Evolutionary conservation across 2,329 filamentous ascomycete genomes (phyloP), one percentile per base, ranked within the genome.

Genomic region (Remersonia thermophila): DNA sequence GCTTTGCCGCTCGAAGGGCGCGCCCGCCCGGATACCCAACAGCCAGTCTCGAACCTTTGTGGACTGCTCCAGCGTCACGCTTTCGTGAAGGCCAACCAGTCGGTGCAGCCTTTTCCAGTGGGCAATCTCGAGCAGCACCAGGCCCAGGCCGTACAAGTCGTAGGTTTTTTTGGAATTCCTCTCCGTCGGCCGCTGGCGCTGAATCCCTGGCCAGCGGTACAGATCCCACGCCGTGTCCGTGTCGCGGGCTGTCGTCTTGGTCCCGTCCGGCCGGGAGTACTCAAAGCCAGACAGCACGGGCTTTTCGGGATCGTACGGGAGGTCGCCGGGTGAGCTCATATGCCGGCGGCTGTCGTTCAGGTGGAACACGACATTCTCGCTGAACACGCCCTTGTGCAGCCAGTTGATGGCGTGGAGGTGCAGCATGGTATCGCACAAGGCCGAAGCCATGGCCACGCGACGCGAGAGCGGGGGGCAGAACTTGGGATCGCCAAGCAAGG

Each of bases 371-470:
- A 71, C 59, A 44, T 66, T 70, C 26, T 63, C 53, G 32, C 59
- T 63, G 9, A 65, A 61, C 1, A 72, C 54, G 2, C 65, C 64
- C 44, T 71, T 71, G 53, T 71, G 67, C 5, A 70, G 54, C 67
- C 67, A 72, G 38, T 68, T 62, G 1, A 69, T 62, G 1, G 63
- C 59, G 42, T 71, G 67, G 0, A 71, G 51, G 31, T 65, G 60
- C 40, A 51, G 28, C 4, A 49, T 34, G 3, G 47, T 48, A 7
- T 40, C 35, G 26, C 46, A 48, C 10, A 51, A 35, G 37, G 33
- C 41, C 8, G 25, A 20, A 2, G 49, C 49, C 32, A 51, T 34
- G 10, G 29, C 27, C 9, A 51, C 20, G 2, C 49, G 38, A 18
- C 46, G 36, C 8, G 46, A 42, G 1, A 50, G 26, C 7, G 36